These are phyloP conservation scores for Diophrys sp. DNA, from an alignment of 73 alveolate species.

Conservation along the genomic window DNA sequence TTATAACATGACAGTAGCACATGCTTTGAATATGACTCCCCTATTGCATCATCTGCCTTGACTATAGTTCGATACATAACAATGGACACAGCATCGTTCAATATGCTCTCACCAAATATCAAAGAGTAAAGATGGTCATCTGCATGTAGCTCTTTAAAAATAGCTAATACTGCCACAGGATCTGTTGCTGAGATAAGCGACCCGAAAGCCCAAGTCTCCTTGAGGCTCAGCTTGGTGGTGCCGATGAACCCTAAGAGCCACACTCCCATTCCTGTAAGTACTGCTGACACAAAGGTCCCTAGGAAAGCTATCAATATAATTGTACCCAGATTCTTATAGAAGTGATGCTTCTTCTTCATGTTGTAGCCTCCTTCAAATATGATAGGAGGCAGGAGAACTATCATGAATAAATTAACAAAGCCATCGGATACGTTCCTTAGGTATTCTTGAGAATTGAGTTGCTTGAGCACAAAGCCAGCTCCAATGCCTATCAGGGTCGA, in stretches of 20 bases:
- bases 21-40: constrained; percentile 3
- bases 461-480: constrained; percentile 29
- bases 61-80: constrained; percentile 52
- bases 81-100: constrained; percentile 86
- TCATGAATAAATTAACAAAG: constrained; percentile 51
- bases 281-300: constrained; percentile 78
- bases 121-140: constrained; percentile 63
- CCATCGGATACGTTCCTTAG: constrained; percentile 7
- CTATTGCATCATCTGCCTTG: constrained; percentile 22
- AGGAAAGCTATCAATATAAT: constrained; percentile 68
- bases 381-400: constrained; percentile 75
- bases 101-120: constrained; percentile 85
- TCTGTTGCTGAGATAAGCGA: constrained; percentile 85
- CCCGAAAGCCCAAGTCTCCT: constrained; percentile 76
- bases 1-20: constrained; percentile 16
- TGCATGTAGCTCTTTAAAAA: constrained; percentile 66
- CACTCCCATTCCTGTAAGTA: constrained; percentile 37
- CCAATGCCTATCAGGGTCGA: constrained; percentile 41
- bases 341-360: constrained; percentile 70
- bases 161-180: constrained; percentile 85
- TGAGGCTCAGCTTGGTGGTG: constrained; percentile 35
- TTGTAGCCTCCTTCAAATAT: constrained; percentile 79
- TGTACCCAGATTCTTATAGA: constrained; percentile 81
- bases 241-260: constrained; percentile 9
- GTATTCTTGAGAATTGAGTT: not conserved